phyloP scores from a whole-genome alignment of 345 rosid species.

The Turritis glabra region DNA sequence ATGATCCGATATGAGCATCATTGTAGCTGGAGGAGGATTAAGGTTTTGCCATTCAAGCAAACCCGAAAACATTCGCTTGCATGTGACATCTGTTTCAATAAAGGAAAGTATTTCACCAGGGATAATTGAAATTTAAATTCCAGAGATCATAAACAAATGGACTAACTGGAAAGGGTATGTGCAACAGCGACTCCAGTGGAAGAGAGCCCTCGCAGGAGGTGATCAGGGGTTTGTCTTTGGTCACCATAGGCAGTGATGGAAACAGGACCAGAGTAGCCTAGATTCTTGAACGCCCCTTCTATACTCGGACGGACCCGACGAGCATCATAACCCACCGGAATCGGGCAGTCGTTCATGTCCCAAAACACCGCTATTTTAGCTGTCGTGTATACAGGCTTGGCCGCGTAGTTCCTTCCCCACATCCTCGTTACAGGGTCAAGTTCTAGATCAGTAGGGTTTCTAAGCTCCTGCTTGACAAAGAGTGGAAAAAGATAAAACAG shows the following conservation, averaged over 20 bases:
- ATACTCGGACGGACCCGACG: not conserved
- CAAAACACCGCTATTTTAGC: slow-evolving; percentile 20
- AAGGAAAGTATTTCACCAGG: not conserved
- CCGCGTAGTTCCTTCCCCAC: not conserved
- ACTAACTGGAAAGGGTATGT: slow-evolving; percentile 6
- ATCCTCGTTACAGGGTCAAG: not conserved
- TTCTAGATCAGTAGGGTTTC: not conserved
- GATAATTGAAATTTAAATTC: not conserved
- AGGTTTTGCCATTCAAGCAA: not conserved
- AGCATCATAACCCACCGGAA: slow-evolving; percentile 9
- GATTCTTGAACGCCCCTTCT: not conserved
- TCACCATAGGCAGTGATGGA: slow-evolving; percentile 26
- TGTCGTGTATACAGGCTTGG: not conserved
- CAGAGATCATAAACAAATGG: not conserved
- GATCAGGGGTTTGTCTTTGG: slow-evolving; percentile 3
- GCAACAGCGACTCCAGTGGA: slow-evolving; percentile 24
- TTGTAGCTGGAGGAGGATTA: slow-evolving; percentile 12
- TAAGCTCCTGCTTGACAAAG: not conserved
- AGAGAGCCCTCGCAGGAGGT: slow-evolving; percentile 3
- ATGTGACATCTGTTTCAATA: not conserved
- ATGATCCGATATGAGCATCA: not conserved
- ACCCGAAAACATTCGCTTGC: not conserved
- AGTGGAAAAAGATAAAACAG: not conserved
- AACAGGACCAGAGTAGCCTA: slow-evolving; percentile 16
- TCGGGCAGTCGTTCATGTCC: slow-evolving; percentile 19